Evolutionary conservation across 2,329 filamentous ascomycete species (phyloP), one percentile per base, ranked within the genome.

Genomic region (Arthrobotrys entomopaga): DNA sequence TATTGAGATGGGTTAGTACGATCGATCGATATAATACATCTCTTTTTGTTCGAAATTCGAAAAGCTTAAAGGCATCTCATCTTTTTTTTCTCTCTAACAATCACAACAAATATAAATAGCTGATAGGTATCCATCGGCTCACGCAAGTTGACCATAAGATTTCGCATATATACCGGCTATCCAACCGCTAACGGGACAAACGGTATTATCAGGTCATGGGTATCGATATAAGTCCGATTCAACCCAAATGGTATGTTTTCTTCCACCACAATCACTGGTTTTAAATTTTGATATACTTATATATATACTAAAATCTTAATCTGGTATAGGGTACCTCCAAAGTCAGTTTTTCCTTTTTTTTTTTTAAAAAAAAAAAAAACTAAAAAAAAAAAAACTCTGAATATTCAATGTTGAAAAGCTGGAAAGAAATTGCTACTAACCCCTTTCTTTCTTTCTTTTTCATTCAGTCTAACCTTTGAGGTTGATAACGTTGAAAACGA

Each of bases 211-310:
- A 78, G 76, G 72, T 78, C 24, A 58, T 77, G 56, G 79, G 79
- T 7, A 79, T 78, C 29, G 79, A 80, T 73, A 63, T 80, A 13
- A 79, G 78, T 50, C 79, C 79, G 5, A 79, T 77, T 24, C 78
- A 79, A 29, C 78, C 78, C 4, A 76, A 42, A 24, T 72, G 69
- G 70, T 76, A 29, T 22, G 65, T 7, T 46, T 4, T 19, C 29
- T 56, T 2, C 13, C 52, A 40, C 11, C 54, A 59, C 8, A 50
- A n/a, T n/a, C n/a, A n/a, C n/a, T n/a, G n/a, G n/a, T n/a, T n/a
- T n/a, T n/a, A n/a, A n/a, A n/a, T n/a, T n/a, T n/a, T n/a, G n/a
- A n/a, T n/a, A n/a, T n/a, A n/a, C n/a, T n/a, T n/a, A 56, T 50
- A 6, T 4, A 42, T 6, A 8, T 10, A 40, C 53, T 22, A 11